These are phyloP conservation scores for Hymenoscyphus occultus DNA, from an alignment of 2,329 filamentous ascomycete genomes.

Conservation along the genomic window DNA sequence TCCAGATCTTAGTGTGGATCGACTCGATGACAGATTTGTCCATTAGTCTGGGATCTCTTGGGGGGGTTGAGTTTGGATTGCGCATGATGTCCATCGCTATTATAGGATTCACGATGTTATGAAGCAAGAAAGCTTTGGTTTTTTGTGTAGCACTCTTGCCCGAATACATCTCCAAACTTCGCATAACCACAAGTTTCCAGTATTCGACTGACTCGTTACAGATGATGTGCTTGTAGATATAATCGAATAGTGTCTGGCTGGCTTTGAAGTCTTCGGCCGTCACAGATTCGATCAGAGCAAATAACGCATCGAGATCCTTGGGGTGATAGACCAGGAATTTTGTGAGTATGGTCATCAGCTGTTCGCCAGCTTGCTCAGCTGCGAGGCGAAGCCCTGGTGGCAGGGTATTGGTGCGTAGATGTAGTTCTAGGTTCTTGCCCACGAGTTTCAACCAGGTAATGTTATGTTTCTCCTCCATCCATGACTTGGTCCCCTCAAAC, in stretches of 20 bases:
- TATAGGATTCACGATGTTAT: constrained; percentile 91
- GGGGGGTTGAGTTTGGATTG: constrained; percentile 61
- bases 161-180: constrained; percentile 84
- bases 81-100: constrained; percentile 94
- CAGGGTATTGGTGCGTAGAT: constrained; percentile 67
- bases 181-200: constrained; percentile 76
- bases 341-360: constrained; percentile 81
- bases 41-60: constrained; percentile 68
- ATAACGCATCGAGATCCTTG: constrained; percentile 77
- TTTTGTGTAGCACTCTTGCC: constrained; percentile 76
- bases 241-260: constrained; percentile 71
- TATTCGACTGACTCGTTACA: constrained; percentile 81
- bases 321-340: constrained; percentile 73
- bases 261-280: constrained; percentile 79
- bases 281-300: constrained; percentile 78
- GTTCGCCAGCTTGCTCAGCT: constrained; percentile 84
- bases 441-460: constrained; percentile 60
- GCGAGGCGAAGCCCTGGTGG: constrained; percentile 73
- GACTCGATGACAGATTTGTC: constrained; percentile 85
- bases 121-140: constrained; percentile 89
- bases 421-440: constrained; percentile 75
- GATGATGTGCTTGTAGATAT: constrained; percentile 83
- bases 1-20: constrained; percentile 92
- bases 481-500: constrained; percentile 58
- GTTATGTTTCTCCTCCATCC: constrained; percentile 67